These are phyloP conservation scores for Leucaena leucocephala DNA, from an alignment of 306 rosid species.

Conservation along the genomic window DNA sequence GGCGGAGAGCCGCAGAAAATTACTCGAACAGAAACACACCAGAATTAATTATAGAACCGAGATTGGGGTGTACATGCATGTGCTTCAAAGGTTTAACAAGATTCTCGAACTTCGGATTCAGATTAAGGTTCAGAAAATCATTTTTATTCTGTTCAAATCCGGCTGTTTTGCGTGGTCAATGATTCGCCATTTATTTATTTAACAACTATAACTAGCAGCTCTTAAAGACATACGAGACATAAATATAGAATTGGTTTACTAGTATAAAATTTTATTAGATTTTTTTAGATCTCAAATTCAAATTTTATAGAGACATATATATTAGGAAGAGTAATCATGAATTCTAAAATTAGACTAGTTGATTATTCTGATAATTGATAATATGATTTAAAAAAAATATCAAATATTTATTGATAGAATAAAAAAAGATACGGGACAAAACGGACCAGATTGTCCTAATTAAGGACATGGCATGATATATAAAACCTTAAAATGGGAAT, in stretches of 20 bases:
- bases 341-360: too few relatives aligned
- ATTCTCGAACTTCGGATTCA: slow-evolving; percentile 38
- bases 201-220: background rate
- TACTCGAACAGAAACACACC: slow-evolving; percentile 36
- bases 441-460: slow-evolving; percentile 33
- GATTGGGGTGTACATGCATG: slow-evolving; percentile 31
- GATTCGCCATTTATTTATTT: slow-evolving; percentile 30
- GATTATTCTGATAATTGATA: too few relatives aligned
- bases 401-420: too few relatives aligned
- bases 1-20: slow-evolving; percentile 25
- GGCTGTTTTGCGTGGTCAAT: slow-evolving; percentile 43
- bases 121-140: slow-evolving; percentile 43
- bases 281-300: too few relatives aligned
- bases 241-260: too few relatives aligned
- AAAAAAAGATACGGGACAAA: background rate
- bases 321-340: too few relatives aligned
- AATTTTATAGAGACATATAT: too few relatives aligned
- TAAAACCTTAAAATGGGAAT: slow-evolving; percentile 50
- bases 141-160: slow-evolving; percentile 46
- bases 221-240: too few relatives aligned
- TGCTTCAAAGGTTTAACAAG: slow-evolving; percentile 40
- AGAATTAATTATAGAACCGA: slow-evolving; percentile 34
- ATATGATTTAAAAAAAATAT: too few relatives aligned
- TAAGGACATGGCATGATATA: slow-evolving; percentile 41
- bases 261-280: too few relatives aligned